Conservation (phyloP, 257 asterid species). For the Solanum verrucosum region DNA sequence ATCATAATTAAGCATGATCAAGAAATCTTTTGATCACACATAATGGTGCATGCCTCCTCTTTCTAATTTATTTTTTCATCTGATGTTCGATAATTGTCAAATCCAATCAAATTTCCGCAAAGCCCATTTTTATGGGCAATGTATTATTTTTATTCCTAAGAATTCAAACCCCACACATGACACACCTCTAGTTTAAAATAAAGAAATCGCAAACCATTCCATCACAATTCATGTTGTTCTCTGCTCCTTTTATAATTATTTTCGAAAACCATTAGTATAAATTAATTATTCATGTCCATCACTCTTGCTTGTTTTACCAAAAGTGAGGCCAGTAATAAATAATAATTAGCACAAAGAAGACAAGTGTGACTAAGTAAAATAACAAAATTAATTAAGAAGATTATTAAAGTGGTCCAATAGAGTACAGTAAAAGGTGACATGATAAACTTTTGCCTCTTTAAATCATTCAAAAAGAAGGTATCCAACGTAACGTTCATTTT, state of each 20-base stretch:
- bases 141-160: neutral
- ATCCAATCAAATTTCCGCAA: no score
- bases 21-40: neutral
- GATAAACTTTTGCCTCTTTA: neutral
- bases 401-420: constrained; percentile 10
- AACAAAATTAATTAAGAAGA: neutral
- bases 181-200: neutral
- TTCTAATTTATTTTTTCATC: no score
- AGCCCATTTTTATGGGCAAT: neutral
- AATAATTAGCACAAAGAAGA: neutral
- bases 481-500: constrained; percentile 34
- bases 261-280: neutral
- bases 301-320: neutral
- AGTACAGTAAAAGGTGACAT: neutral
- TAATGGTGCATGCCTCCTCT: neutral
- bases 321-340: neutral
- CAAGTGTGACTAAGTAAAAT: neutral
- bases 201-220: neutral
- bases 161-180: no score
- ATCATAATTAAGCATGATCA: neutral
- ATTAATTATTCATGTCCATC: neutral
- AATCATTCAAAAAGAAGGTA: constrained; percentile 24
- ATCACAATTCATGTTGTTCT: neutral
- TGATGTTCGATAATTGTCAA: no score
- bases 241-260: neutral